phyloP scores from a whole-genome alignment of 2,329 filamentous ascomycete species.

The Colletotrichum sp. region DNA sequence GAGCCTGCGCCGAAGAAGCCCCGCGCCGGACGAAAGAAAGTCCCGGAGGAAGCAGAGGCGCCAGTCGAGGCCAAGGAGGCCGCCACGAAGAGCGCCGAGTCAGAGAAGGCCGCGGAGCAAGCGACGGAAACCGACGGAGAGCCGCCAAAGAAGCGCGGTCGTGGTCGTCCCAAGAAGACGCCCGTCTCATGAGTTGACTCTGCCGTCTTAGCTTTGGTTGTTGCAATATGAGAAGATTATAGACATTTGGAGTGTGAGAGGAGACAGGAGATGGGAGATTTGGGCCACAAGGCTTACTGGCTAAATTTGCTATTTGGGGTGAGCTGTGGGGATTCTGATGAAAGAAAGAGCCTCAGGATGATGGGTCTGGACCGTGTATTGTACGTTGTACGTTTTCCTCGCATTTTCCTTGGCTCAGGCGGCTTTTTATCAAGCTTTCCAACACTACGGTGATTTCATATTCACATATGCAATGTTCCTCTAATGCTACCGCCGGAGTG shows the following conservation, averaged over 20 bases:
- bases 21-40: background rate
- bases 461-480: too few relatives aligned
- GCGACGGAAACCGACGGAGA: background rate
- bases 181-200: background rate
- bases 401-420: background rate
- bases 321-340: background rate
- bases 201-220: accelerated
- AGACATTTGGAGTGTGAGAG: background rate
- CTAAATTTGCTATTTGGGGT: background rate
- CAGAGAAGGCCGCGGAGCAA: background rate
- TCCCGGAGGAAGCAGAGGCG: background rate
- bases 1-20: background rate
- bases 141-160: slow-evolving; percentile 12
- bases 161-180: slow-evolving; percentile 8
- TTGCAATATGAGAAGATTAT: background rate
- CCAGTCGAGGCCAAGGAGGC: background rate
- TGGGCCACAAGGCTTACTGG: background rate
- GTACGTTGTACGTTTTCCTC: background rate
- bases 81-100: background rate
- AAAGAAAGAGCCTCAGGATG: background rate
- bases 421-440: background rate
- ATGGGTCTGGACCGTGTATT: background rate
- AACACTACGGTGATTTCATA: background rate
- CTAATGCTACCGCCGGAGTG: too few relatives aligned
- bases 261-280: background rate